Conservation (phyloP, 75 land plant genomes). For the Cryptomeria japonica region DNA sequence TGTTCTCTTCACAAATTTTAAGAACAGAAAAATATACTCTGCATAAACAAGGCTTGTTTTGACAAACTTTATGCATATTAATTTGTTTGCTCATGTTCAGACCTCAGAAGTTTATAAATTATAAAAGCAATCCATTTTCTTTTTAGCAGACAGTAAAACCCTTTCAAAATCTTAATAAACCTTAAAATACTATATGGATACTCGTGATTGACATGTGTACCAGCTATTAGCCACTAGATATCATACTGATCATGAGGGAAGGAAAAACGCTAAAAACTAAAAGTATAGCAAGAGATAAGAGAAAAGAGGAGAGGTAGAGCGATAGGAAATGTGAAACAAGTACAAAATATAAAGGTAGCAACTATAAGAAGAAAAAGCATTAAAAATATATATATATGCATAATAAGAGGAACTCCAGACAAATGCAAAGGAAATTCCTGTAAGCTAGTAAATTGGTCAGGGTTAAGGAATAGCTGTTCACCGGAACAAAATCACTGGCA, state of each 20-base stretch:
- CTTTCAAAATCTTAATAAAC: background rate
- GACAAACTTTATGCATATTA: background rate
- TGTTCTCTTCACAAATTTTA: background rate
- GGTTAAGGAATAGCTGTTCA: background rate
- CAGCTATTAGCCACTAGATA: background rate
- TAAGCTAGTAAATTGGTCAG: background rate
- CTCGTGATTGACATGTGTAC: background rate
- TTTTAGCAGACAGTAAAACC: background rate
- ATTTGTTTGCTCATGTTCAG: background rate
- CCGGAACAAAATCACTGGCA: background rate
- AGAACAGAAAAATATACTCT: background rate
- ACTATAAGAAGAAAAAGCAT: background rate
- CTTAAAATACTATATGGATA: background rate
- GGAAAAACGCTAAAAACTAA: background rate
- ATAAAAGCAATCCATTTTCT: background rate
- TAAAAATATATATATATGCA: background rate
- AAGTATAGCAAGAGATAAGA: background rate
- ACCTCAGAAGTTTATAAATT: background rate
- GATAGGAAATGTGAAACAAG: background rate
- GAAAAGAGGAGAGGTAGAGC: background rate
- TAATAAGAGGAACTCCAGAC: background rate
- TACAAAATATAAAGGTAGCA: background rate
- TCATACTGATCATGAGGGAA: background rate
- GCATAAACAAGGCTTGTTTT: background rate
- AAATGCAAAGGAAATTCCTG: background rate